Evolutionary conservation across 2,329 filamentous ascomycete species (phyloP), one percentile per base, ranked within the genome.

Genomic region (Aspergillus pseudonomiae): DNA sequence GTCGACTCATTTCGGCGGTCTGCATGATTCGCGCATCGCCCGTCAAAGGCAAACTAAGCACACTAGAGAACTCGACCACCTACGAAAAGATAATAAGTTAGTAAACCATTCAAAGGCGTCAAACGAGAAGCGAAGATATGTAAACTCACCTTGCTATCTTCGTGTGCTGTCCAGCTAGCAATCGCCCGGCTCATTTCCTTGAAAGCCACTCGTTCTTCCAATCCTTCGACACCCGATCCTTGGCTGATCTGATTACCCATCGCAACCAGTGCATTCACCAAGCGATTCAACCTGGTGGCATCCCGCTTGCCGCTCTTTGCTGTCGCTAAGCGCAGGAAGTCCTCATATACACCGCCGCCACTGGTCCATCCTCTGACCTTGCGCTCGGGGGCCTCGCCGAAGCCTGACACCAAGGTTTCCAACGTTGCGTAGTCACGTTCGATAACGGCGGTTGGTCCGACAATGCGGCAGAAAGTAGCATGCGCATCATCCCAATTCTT

Each of bases 361-460:
- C 87, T 79, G 11, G 88, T 82, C 95, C 95, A 97, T 59, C 90
- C 89, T 12, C 85, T 79, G 36, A 96, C 88, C 24, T 82, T 79
- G 43, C 84, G 80, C 36, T 87, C 84, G 32, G 85, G 87, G 1
- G 83, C 84, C 58, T 88, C 80, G 7, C 81, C 77, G 72, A 99
- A 97, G 63, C 89, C 88, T 21, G 84, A 82, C 43, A 98, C 85
- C 45, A 97, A 82, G 36, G 85, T 81, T 46, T 87, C 85, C 1
- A 98, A 82, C 2, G 84, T 85, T 24, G 86, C 84, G 71, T 92
- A 94, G 75, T 97, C 90, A 50, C 90, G 89, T 73, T 92, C 91
- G 65, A 99, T 91, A 66, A 99, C 86, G 12, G 92, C 88, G 32
- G 85, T 84, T 0, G 95, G 95, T 0, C 92, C 95, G 34, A 98